Percentiles rank a stretch among this genome's conserved stretches.
phyloP scores from a whole-genome alignment of 129 eudicot species.

The Mikania micrantha region DNA sequence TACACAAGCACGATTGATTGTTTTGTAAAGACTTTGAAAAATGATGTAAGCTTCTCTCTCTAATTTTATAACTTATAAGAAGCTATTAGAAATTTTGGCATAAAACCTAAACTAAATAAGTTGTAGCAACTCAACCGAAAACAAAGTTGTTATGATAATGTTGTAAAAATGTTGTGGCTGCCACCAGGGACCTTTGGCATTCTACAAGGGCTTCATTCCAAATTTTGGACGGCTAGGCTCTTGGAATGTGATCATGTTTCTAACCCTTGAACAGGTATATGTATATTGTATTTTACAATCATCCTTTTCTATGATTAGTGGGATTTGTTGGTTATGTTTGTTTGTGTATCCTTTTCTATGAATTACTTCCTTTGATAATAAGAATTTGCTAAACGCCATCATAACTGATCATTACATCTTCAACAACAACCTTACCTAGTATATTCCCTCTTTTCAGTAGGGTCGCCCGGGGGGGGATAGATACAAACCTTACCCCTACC shows the following conservation, averaged over 20 bases:
- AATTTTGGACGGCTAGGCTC: slow-evolving; percentile 92
- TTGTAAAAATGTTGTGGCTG: neutral
- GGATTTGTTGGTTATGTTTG: too few relatives aligned
- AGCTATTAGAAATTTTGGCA: neutral
- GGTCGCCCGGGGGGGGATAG: too few relatives aligned
- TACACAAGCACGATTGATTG: slow-evolving; percentile 88
- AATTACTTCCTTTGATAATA: neutral
- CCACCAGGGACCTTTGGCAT: slow-evolving; percentile 86
- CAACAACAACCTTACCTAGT: too few relatives aligned
- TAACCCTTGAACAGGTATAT: slow-evolving; percentile 73
- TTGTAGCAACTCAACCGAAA: neutral
- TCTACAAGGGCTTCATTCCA: slow-evolving; percentile 90
- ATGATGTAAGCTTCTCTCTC: slow-evolving; percentile 48
- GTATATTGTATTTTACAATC: too few relatives aligned
- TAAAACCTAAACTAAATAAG: neutral
- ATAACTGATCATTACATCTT: too few relatives aligned
- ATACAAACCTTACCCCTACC: too few relatives aligned
- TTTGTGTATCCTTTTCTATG: neutral
- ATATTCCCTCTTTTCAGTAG: too few relatives aligned
- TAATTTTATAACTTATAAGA: neutral
- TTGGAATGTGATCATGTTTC: slow-evolving; percentile 95
- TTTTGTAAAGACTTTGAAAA: slow-evolving; percentile 79
- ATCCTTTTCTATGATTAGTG: neutral
- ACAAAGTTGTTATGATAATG: neutral
- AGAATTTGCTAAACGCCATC: neutral